Conservation (phyloP, 495 filamentous ascomycete species). For the Viridothelium virens region DNA sequence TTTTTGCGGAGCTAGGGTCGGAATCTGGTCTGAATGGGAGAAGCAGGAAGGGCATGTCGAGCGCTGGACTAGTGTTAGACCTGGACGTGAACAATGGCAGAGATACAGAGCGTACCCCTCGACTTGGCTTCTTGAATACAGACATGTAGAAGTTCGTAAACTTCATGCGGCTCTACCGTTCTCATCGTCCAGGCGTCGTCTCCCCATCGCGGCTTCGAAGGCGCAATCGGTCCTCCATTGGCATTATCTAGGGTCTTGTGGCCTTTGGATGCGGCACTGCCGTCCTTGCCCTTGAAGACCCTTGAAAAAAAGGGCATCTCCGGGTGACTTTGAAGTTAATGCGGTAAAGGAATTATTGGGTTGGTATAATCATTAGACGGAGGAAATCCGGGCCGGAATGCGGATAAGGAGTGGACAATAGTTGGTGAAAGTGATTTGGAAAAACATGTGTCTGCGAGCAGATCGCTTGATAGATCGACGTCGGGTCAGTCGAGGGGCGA, state of each 20-base stretch:
- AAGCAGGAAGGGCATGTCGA: constrained; percentile 86
- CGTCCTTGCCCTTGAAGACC: constrained; percentile 35
- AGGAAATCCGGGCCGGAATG: not conserved
- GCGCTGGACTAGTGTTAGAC: constrained; percentile 43
- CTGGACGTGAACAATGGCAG: constrained; percentile 11
- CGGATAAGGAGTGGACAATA: not conserved
- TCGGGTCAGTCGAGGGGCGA: not conserved
- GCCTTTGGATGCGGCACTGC: constrained; percentile 40
- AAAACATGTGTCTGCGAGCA: constrained; percentile 3
- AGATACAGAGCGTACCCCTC: constrained; percentile 58
- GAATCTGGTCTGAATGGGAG: constrained; percentile 92
- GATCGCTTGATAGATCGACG: not conserved
- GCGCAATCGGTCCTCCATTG: constrained; percentile 40
- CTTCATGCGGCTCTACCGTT: constrained; percentile 79
- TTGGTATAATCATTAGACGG: constrained; percentile 5
- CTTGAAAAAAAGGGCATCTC: constrained; percentile 37
- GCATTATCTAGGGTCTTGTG: constrained; percentile 48
- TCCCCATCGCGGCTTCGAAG: constrained; percentile 64
- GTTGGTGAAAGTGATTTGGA: not conserved
- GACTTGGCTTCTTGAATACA: constrained; percentile 90
- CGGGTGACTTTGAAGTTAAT: not conserved
- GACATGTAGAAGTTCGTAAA: constrained; percentile 73
- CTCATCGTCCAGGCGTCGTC: constrained; percentile 84
- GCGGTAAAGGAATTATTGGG: not conserved
- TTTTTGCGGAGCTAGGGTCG: constrained; percentile 82